Evolutionary conservation across 495 filamentous ascomycete genomes (phyloP).

Genomic region (Acidiella bohemica): DNA sequence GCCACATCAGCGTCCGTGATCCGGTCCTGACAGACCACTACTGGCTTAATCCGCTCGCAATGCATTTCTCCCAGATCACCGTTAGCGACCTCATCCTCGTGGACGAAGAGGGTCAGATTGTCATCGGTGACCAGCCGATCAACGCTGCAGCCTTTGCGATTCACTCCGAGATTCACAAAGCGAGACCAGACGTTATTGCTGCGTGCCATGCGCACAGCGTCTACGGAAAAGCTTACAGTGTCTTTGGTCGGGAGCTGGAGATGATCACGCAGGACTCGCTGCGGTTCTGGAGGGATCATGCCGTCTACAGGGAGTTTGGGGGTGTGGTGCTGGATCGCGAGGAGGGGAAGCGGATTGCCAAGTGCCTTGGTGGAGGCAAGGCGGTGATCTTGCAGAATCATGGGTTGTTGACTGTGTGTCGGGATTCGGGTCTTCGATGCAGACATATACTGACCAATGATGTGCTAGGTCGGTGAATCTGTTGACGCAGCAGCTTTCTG

Average conservation of each 20-base stretch:
- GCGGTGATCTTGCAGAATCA: conserved; percentile 58
- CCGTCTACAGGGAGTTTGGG: conserved; percentile 41
- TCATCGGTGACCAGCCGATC: conserved; percentile 39
- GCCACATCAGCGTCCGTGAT: conserved; percentile 45
- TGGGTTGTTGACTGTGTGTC: conserved; percentile 40
- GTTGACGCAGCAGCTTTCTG: conserved; percentile 58
- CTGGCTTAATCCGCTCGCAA: conserved; percentile 42
- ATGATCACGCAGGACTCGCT: conserved; percentile 59
- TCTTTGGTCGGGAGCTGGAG: conserved; percentile 41
- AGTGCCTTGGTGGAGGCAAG: conserved; percentile 46
- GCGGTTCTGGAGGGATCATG: conserved; percentile 44
- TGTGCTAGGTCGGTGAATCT: conserved; percentile 37
- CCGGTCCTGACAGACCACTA: conserved; percentile 38
- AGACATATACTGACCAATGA: background rate
- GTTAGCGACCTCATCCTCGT: conserved; percentile 43
- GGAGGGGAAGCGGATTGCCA: conserved; percentile 46
- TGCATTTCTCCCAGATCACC: conserved; percentile 42
- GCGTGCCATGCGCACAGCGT: conserved; percentile 43
- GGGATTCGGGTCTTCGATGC: too few species aligned
- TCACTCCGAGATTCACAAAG: conserved; percentile 44
- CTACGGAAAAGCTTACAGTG: conserved; percentile 40
- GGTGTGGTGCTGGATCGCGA: conserved; percentile 48
- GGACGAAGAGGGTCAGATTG: conserved; percentile 37
- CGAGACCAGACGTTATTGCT: conserved; percentile 38
- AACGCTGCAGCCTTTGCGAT: conserved; percentile 63